Percentiles rank a stretch among this genome's conserved stretches.
These are phyloP conservation scores for Skeletonema potamos DNA, from an alignment of 108 stramenopile genomes.

Conservation along the genomic window DNA sequence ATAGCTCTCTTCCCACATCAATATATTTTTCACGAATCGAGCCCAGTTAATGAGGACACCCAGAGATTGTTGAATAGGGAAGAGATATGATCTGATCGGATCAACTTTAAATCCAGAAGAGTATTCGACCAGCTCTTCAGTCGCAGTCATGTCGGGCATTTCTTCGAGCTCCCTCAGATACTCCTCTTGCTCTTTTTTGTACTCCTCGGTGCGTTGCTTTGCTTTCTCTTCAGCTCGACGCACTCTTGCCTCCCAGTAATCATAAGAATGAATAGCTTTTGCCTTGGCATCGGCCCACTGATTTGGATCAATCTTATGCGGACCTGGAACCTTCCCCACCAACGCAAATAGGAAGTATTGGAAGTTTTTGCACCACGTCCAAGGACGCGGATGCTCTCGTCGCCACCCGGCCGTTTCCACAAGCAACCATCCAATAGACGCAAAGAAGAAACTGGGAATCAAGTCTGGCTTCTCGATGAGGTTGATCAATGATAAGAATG, in stretches of 20 bases:
- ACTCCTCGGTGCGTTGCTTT: slow-evolving; percentile 35
- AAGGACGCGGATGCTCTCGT: slow-evolving; percentile 47
- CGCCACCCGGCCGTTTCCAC: slow-evolving; percentile 48
- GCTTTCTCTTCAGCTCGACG: slow-evolving; percentile 54
- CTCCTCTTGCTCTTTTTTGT: slow-evolving; percentile 46
- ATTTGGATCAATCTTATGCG: slow-evolving; percentile 33
- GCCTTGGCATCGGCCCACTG: slow-evolving; percentile 40
- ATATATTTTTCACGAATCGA: slow-evolving; percentile 63
- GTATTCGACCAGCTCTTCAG: slow-evolving; percentile 60
- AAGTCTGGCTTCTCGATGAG: slow-evolving; percentile 69
- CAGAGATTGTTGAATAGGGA: slow-evolving; percentile 68
- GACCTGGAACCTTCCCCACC: slow-evolving; percentile 38
- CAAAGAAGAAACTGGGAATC: slow-evolving; percentile 66
- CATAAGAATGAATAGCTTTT: slow-evolving; percentile 39
- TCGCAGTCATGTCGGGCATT: slow-evolving; percentile 49
- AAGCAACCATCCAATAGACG: slow-evolving; percentile 47
- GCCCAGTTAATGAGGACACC: slow-evolving; percentile 47
- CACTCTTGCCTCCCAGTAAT: slow-evolving; percentile 29
- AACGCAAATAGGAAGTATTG: slow-evolving; percentile 42
- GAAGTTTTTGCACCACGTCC: slow-evolving; percentile 51
- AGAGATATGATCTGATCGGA: slow-evolving; percentile 51
- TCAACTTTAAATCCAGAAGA: slow-evolving; percentile 45
- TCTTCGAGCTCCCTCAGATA: slow-evolving; percentile 58
- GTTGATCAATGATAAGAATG: slow-evolving; percentile 49
- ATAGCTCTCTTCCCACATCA: slow-evolving; percentile 78